Percentiles rank a stretch among this genome's conserved stretches.
These are phyloP conservation scores for Saccharomyces hybrid DNA, from an alignment of 1,139 yeast genomes.

Conservation along the genomic window DNA sequence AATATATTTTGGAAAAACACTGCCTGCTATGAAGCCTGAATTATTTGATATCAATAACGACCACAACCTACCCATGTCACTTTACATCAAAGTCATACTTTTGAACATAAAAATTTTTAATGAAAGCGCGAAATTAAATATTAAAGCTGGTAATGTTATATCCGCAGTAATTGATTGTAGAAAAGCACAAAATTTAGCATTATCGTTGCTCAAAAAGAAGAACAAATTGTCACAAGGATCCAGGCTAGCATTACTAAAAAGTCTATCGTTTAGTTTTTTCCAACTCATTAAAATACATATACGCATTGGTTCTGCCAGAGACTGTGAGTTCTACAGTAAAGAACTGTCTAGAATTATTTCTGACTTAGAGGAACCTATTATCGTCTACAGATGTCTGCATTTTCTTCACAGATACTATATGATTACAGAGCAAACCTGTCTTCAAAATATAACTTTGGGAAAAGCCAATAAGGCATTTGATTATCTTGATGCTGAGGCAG, in stretches of 20 bases:
- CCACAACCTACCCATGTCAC: conserved; percentile 14
- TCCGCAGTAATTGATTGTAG: conserved; percentile 31
- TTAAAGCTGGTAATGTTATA: conserved; percentile 15
- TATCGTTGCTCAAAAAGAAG: conserved; percentile 30
- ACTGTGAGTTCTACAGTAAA: conserved; percentile 42
- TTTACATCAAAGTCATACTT: conserved; percentile 23
- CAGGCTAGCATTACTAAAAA: conserved; percentile 35
- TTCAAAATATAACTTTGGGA: conserved; percentile 11
- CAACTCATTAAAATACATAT: conserved; percentile 35
- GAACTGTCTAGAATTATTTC: conserved; percentile 40
- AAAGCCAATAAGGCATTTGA: conserved; percentile 22
- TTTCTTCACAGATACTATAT: conserved; percentile 19
- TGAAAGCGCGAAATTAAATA: conserved; percentile 21
- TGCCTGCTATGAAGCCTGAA: conserved; percentile 16
- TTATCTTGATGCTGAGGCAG: conserved; percentile 23
- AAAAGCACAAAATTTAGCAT: conserved; percentile 29
- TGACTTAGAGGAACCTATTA: conserved; percentile 29
- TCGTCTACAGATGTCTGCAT: conserved; percentile 23
- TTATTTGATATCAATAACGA: conserved; percentile 24
- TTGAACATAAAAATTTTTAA: conserved; percentile 22
- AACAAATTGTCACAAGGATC: conserved; percentile 27
- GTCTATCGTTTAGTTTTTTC: conserved; percentile 36
- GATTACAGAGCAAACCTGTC: conserved; percentile 15
- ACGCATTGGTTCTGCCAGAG: conserved; percentile 48
- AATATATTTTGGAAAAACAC: conserved; percentile 9